These are phyloP conservation scores for Cicer judaicum DNA, from an alignment of 306 rosid genomes.

Conservation along the genomic window DNA sequence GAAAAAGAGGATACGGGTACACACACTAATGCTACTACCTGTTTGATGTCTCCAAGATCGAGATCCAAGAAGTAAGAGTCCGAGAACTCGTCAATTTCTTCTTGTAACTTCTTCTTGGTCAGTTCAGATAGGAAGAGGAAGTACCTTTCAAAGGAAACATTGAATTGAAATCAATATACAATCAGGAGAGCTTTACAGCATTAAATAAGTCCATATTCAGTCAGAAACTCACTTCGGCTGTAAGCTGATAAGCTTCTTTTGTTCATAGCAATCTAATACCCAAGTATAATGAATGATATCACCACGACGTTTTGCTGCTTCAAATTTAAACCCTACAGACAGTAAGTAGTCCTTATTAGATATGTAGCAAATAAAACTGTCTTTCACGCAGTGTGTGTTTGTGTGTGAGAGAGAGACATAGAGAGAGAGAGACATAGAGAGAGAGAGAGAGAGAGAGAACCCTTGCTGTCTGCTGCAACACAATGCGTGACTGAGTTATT, in stretches of 20 bases:
- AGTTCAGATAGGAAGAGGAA: constrained; percentile 73
- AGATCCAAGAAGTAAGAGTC: constrained; percentile 86
- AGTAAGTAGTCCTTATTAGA: constrained; percentile 33
- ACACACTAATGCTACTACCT: constrained; percentile 54
- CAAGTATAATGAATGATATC: constrained; percentile 83
- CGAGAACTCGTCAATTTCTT: constrained; percentile 86
- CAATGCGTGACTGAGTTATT: constrained; percentile 86
- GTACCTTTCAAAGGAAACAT: constrained; percentile 57
- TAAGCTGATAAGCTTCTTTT: constrained; percentile 67
- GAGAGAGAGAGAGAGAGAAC: constrained; percentile 61
- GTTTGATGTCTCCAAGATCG: constrained; percentile 70
- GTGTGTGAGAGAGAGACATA: neutral
- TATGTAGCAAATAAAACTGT: constrained; percentile 34
- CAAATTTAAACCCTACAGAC: constrained; percentile 80
- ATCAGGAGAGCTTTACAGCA: constrained; percentile 27
- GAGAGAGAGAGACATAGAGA: neutral
- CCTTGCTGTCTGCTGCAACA: constrained; percentile 88
- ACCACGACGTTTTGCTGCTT: constrained; percentile 81
- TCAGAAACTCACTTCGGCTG: constrained; percentile 76
- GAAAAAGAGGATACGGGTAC: neutral
- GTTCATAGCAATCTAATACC: constrained; percentile 76
- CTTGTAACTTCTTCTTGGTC: constrained; percentile 77
- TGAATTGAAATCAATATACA: constrained; percentile 41
- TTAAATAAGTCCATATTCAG: constrained; percentile 32
- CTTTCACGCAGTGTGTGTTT: neutral